Conservation (phyloP, 2,329 filamentous ascomycete species). For the Neoscytalidium dimidiatum region DNA sequence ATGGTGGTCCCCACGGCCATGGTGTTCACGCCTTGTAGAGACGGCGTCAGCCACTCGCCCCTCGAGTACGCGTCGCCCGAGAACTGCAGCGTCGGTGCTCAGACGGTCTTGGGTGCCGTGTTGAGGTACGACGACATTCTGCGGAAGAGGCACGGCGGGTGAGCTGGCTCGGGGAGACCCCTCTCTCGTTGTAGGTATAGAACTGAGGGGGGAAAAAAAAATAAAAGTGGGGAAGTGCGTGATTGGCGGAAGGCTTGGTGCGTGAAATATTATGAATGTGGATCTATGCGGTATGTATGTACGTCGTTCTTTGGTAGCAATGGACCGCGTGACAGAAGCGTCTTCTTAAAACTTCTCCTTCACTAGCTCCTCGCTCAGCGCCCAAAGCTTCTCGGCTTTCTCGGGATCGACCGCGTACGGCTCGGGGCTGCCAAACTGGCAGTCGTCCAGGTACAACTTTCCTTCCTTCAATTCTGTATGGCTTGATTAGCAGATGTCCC, state of each 20-base stretch:
- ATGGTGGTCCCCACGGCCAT: slow-evolving; percentile 63
- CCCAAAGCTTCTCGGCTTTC: slow-evolving; percentile 33
- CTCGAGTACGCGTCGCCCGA: slow-evolving; percentile 62
- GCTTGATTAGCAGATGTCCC: background rate
- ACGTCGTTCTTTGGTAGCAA: no score
- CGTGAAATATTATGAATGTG: no score
- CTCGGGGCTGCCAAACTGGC: slow-evolving; percentile 25
- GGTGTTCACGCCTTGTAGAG: slow-evolving; percentile 66
- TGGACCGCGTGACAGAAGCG: no score
- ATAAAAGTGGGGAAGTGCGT: no score
- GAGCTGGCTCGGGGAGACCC: no score
- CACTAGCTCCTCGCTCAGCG: slow-evolving; percentile 35
- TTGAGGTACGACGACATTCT: slow-evolving; percentile 25
- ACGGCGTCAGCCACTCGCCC: slow-evolving; percentile 66
- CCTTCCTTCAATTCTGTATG: slow-evolving; percentile 25
- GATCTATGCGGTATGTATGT: no score
- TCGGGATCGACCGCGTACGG: slow-evolving; percentile 26
- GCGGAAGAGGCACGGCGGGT: background rate
- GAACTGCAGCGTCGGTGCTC: slow-evolving; percentile 59
- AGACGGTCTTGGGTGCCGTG: slow-evolving; percentile 27
- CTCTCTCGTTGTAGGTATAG: no score
- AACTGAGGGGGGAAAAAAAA: no score
- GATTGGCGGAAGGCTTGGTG: no score
- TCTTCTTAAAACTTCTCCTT: slow-evolving; percentile 22
- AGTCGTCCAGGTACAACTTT: slow-evolving; percentile 29